These are phyloP conservation scores for Phytophthora aleatoria DNA, from an alignment of 352 stramenopile species.

Conservation along the genomic window DNA sequence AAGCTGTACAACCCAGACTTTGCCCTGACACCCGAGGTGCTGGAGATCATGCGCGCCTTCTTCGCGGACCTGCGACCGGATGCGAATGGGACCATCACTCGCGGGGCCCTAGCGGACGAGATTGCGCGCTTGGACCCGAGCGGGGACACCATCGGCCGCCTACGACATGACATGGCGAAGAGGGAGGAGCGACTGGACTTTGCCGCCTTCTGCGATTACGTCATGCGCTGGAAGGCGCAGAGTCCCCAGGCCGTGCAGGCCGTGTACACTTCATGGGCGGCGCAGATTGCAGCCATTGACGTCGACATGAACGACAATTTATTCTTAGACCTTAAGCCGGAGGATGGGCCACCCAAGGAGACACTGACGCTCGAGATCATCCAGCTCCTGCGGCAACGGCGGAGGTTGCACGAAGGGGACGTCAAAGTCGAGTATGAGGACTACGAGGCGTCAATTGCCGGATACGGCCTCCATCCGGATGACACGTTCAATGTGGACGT, in stretches of 20 bases:
- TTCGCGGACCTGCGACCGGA: constrained; percentile 74
- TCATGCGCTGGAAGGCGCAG: constrained; percentile 83
- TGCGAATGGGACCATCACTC: constrained; percentile 51
- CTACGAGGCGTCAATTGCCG: constrained; percentile 28
- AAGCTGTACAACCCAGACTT: constrained; percentile 86
- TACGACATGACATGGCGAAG: constrained; percentile 47
- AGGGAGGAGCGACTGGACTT: constrained; percentile 66
- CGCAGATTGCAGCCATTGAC: constrained; percentile 70
- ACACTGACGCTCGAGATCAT: constrained; percentile 39
- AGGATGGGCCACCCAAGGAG: constrained; percentile 42
- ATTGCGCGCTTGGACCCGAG: constrained; percentile 72
- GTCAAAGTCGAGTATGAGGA: constrained; percentile 23
- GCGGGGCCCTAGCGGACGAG: constrained; percentile 57
- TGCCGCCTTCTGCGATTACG: constrained; percentile 68
- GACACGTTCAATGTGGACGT: constrained; percentile 23
- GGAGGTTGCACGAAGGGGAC: constrained; percentile 21
- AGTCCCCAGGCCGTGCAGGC: constrained; percentile 66
- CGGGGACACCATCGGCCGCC: constrained; percentile 45
- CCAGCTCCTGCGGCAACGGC: constrained; percentile 36
- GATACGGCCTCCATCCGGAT: constrained; percentile 25
- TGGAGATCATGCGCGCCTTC: constrained; percentile 82
- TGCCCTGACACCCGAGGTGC: constrained; percentile 74
- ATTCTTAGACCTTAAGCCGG: constrained; percentile 59
- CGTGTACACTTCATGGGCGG: constrained; percentile 81
- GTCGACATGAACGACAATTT: constrained; percentile 73